Base-by-base conservation (phyloP, 1,284 basidiomycete species). In the Ganoderma multipileum region DNA sequence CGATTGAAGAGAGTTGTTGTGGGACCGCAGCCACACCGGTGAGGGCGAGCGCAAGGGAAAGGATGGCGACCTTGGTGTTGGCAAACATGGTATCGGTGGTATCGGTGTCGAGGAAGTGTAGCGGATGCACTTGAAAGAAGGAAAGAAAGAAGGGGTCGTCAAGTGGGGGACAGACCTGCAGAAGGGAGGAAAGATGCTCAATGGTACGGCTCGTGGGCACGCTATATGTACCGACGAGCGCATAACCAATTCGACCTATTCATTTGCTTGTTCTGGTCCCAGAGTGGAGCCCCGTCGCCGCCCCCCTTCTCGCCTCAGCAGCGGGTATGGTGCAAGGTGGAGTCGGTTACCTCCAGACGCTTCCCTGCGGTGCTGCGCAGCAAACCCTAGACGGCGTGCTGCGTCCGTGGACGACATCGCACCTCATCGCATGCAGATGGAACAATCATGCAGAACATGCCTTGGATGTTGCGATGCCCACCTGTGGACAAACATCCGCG, bases 21-120 rank as follows among this genome's bases (percentile, higher is more conserved):
- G 70, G 67, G 23, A 63, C 54, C 20, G 71, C 71, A 28, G 64
- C 26, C 3, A 70, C 69, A 38, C 67, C 52, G 6, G 65, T 42
- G 66, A 61, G 66, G 36, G 65, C 67, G 65, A 72, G 61, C 42
- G 64, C 44, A 54, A 72, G 69, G 58, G 71, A 65, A 64, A 72
- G 69, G 23, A 62, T 61, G 50, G 65, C 64, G 64, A 72, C 65
- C 67, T 72, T 72, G 47, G 66, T 47, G 67, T 71, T 69, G 61
- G 66, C 69, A 66, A 72, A 58, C 71, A 71, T 72, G 59, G 54
- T 68, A 28, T 47, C 44, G 44, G 20, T 47, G 44, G 44, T 47
- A 47, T 23, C 11, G 38, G 26, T 8, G 52, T 12, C 4, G 33
- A 11, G 14, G 23, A 61, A 26, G 39, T 26, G 58, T 39, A 33